A percentile compares a stretch with the other conserved stretches of the same genome.
phyloP scores from a whole-genome alignment of 169 alveolate genomes.

The Eimeria mitis region DNA sequence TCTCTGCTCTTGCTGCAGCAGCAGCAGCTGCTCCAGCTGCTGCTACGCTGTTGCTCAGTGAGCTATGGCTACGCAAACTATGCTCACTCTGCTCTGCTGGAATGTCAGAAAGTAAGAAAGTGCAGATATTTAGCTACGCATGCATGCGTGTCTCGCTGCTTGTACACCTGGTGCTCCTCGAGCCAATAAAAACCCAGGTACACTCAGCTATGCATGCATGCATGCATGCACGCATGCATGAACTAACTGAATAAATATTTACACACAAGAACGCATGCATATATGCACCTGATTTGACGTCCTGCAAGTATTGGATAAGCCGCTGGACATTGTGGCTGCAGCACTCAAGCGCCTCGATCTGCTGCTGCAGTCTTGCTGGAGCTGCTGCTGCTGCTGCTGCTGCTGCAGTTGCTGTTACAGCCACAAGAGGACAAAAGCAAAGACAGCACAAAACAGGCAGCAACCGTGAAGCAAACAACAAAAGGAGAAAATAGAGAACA shows the following conservation, averaged over 20 bases:
- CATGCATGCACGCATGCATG: background rate
- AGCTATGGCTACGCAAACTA: background rate
- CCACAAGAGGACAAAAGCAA: background rate
- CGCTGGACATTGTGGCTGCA: constrained; percentile 6
- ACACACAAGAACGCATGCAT: background rate
- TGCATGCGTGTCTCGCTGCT: background rate
- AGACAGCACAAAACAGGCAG: background rate
- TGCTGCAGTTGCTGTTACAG: constrained; percentile 20
- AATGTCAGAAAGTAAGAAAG: background rate
- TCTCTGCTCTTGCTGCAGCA: background rate
- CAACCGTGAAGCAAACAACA: background rate
- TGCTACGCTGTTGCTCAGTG: background rate
- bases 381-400: constrained; percentile 58
- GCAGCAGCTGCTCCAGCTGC: background rate
- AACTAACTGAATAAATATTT: too few species aligned
- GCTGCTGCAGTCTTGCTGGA: constrained; percentile 45
- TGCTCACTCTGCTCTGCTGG: background rate
- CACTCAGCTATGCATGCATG: background rate
- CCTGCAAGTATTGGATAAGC: constrained; percentile 37
- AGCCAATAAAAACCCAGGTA: too few species aligned
- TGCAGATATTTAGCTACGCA: background rate
- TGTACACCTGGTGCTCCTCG: too few species aligned
- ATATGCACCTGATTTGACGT: constrained; percentile 28
- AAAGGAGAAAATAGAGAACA: background rate
- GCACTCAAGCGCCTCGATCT: constrained; percentile 29